Percentiles rank a stretch among this genome's conserved stretches.
Conservation (phyloP, 768 basidiomycete species). For the Podaxis carcinomalis region DNA sequence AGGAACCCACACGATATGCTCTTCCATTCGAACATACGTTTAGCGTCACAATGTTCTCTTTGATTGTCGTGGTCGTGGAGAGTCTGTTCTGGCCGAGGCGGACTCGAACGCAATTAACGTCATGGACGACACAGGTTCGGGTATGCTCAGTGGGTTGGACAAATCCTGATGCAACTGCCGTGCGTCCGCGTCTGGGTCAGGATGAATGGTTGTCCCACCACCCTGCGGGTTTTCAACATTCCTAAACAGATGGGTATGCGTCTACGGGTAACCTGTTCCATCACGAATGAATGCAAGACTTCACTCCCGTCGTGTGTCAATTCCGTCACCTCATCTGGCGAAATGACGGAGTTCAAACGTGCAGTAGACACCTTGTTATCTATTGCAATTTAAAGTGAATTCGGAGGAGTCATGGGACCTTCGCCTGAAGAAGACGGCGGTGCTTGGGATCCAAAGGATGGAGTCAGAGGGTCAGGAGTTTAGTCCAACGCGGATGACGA, state of each 20-base stretch:
- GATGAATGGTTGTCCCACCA: conserved; percentile 89
- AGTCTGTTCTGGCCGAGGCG: conserved; percentile 40
- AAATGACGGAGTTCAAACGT: conserved; percentile 86
- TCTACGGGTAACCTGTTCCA: conserved; percentile 90
- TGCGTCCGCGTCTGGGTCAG: conserved; percentile 53
- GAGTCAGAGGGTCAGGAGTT: too few species aligned
- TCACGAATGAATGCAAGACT: conserved; percentile 97
- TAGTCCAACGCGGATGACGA: too few species aligned
- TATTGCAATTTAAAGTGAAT: conserved; percentile 33
- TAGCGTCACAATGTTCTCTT: conserved; percentile 87
- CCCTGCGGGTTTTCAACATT: conserved; percentile 93
- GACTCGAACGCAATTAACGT: conserved; percentile 13
- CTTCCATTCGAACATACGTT: conserved; percentile 96
- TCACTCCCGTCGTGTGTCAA: conserved; percentile 98
- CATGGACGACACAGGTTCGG: conserved; percentile 30
- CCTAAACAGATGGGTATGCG: conserved; percentile 90
- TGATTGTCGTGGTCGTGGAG: conserved; percentile 96
- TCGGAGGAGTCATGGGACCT: too few species aligned
- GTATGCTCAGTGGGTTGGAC: conserved; percentile 25
- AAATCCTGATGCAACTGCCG: conserved; percentile 17
- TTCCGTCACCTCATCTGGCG: conserved; percentile 96
- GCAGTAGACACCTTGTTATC: conserved; percentile 92
- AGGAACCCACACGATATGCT: conserved; percentile 96
- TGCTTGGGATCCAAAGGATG: too few species aligned
- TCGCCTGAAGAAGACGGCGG: too few species aligned